These are phyloP conservation scores for Iris pallida DNA, from an alignment of 116 monocot species.

Conservation along the genomic window DNA sequence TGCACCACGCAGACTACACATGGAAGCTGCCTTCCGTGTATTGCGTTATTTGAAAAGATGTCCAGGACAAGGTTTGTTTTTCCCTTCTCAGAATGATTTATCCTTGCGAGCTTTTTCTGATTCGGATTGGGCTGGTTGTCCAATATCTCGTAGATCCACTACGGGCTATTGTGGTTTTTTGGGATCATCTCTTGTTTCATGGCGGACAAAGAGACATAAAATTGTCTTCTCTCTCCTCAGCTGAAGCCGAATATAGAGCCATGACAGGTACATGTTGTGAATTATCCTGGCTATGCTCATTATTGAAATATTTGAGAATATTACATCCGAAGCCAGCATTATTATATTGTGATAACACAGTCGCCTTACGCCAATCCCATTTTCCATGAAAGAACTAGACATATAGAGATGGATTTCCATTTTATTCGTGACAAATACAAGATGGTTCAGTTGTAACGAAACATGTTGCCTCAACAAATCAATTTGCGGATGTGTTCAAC, in stretches of 20 bases:
- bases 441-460: no score
- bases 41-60: background rate
- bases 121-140: background rate
- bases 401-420: background rate
- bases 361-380: background rate
- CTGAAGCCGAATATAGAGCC: conserved; percentile 1
- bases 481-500: no score
- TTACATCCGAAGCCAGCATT: no score
- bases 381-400: conserved; percentile 8
- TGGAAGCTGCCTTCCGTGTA: background rate
- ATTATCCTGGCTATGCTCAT: background rate
- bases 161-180: background rate
- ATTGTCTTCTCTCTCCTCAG: background rate
- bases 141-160: background rate
- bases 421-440: conserved; percentile 1
- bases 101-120: background rate
- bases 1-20: background rate
- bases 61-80: background rate
- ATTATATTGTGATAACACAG: background rate
- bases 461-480: no score
- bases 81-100: background rate
- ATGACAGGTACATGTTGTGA: background rate
- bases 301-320: background rate
- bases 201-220: background rate
- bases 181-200: background rate